Conservation (phyloP, 371 early-diverging fungal genomes). For the Lichtheimia ornata region DNA sequence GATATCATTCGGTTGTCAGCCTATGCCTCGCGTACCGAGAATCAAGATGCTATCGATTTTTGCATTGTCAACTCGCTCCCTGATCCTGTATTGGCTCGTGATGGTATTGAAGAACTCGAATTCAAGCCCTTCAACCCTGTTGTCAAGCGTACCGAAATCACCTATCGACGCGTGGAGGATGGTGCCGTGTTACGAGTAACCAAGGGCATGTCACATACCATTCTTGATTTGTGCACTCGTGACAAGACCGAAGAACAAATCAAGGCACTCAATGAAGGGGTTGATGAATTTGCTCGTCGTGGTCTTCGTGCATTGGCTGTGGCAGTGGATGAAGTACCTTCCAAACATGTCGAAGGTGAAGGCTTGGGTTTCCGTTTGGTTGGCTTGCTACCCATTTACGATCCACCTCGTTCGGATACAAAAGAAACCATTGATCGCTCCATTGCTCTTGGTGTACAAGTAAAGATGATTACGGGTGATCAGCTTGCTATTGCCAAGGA, state of each 20-base stretch:
- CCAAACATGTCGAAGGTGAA: conserved; percentile 41
- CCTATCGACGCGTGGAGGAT: conserved; percentile 61
- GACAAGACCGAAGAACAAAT: conserved; percentile 64
- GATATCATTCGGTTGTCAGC: conserved; percentile 64
- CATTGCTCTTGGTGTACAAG: conserved; percentile 83
- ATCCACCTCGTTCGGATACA: conserved; percentile 86
- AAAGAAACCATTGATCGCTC: conserved; percentile 86
- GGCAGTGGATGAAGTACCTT: conserved; percentile 68
- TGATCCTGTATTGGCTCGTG: conserved; percentile 58
- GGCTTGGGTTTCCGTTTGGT: conserved; percentile 55
- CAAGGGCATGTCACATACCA: conserved; percentile 79
- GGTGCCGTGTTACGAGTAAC: conserved; percentile 65
- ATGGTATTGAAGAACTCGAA: conserved; percentile 67
- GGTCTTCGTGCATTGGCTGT: conserved; percentile 89
- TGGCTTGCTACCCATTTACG: conserved; percentile 81
- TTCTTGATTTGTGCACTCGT: conserved; percentile 69
- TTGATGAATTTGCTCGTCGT: conserved; percentile 74
- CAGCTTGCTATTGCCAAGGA: conserved; percentile 91
- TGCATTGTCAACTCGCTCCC: conserved; percentile 70
- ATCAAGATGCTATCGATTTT: conserved; percentile 78
- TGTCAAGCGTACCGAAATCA: conserved; percentile 85
- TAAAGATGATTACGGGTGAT: conserved; percentile 97
- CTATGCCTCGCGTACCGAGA: conserved; percentile 70
- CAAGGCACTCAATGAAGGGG: conserved; percentile 60
- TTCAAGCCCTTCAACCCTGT: conserved; percentile 91